Evolutionary conservation across 768 basidiomycete species (phyloP).

Genomic region (Leccinum imitatum): DNA sequence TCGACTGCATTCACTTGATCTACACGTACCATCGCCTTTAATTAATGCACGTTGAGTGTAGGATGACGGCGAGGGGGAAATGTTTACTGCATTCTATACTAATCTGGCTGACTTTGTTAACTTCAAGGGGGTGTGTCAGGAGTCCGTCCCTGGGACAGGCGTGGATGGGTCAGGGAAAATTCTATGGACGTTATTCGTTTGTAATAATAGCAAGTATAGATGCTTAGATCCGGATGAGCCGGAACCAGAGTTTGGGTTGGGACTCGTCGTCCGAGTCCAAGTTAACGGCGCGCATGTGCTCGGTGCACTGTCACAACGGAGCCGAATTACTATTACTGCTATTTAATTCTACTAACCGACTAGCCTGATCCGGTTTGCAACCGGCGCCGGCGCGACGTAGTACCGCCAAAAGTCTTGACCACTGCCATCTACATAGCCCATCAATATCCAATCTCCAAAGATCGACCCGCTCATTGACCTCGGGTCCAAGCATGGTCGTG

Average conservation of each 20-base stretch:
- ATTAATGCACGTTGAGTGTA: constrained; percentile 21
- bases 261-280: not conserved
- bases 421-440: not conserved
- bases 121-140: not conserved
- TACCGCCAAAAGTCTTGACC: not conserved
- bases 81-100: constrained; percentile 24
- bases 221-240: constrained; percentile 14
- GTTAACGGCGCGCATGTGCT: not conserved
- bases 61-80: constrained; percentile 12
- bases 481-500: not conserved
- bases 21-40: constrained; percentile 28
- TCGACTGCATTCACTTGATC: constrained; percentile 24
- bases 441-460: not conserved
- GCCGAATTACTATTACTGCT: constrained; percentile 16
- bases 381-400: not conserved
- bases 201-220: constrained; percentile 13
- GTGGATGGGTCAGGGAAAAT: constrained; percentile 23
- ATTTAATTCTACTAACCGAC: not conserved
- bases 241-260: constrained; percentile 16
- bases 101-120: constrained; percentile 22
- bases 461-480: not conserved
- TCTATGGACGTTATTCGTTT: constrained; percentile 20
- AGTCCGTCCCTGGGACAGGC: constrained; percentile 27
- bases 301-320: constrained; percentile 16
- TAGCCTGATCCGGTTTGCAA: not conserved